Evolutionary conservation across 2,329 filamentous ascomycete genomes (phyloP).

Genomic region (Xylaria sp.): DNA sequence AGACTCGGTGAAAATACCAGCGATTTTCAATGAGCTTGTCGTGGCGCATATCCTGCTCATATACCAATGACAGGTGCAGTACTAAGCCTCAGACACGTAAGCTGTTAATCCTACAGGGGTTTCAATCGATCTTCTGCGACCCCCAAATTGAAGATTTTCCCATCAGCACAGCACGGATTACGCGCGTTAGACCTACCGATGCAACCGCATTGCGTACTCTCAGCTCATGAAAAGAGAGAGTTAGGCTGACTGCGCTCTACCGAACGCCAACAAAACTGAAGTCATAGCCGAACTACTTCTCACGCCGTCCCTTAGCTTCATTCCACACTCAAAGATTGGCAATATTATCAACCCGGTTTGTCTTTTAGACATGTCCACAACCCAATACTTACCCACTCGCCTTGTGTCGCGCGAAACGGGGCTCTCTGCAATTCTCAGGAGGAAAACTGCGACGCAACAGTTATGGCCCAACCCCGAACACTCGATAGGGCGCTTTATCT

Average conservation of each 20-base stretch:
- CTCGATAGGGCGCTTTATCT: constrained; percentile 6
- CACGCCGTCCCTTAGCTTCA: neutral
- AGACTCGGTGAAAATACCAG: neutral
- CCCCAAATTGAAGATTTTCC: constrained; percentile 1
- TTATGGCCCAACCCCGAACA: constrained; percentile 13
- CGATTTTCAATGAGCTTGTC: neutral
- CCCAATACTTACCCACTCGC: constrained; percentile 4
- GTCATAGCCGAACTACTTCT: neutral
- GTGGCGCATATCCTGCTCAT: neutral
- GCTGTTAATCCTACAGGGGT: neutral
- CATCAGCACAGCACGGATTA: neutral
- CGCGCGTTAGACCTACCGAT: neutral
- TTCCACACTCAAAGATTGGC: neutral
- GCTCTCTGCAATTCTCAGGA: constrained; percentile 7
- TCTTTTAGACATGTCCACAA: neutral
- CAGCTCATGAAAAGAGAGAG: neutral
- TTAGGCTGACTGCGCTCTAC: neutral
- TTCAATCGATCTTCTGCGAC: neutral
- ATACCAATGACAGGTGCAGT: neutral
- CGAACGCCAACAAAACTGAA: neutral
- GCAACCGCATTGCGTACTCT: neutral
- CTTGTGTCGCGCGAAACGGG: constrained; percentile 6
- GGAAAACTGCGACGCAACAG: neutral
- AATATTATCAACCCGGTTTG: neutral
- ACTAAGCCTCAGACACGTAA: constrained; percentile 11